Evolutionary conservation across 495 filamentous ascomycete species (phyloP).

Genomic region (Daldinia decipiens): DNA sequence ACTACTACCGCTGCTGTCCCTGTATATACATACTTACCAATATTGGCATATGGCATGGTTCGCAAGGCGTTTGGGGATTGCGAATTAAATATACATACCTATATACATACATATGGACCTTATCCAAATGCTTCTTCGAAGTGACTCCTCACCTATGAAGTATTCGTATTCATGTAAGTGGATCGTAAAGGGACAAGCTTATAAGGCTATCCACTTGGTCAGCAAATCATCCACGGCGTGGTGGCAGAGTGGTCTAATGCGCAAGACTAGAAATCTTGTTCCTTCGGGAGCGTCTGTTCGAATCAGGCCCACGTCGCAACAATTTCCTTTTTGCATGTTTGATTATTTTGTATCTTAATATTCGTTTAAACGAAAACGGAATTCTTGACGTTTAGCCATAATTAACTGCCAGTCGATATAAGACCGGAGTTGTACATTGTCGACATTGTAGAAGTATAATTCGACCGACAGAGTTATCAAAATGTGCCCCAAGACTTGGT

Average conservation of each 20-base stretch:
- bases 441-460: no score
- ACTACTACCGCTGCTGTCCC: neutral
- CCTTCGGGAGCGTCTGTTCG: constrained; percentile 7
- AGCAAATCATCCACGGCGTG: neutral
- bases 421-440: no score
- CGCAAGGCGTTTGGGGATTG: constrained; percentile 36
- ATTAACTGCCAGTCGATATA: no score
- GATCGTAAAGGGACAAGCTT: neutral
- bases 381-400: no score
- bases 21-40: constrained; percentile 28
- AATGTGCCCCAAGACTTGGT: no score
- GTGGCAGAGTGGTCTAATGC: constrained; percentile 8
- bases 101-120: neutral
- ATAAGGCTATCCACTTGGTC: neutral
- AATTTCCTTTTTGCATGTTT: neutral
- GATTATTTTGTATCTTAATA: neutral
- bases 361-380: no score
- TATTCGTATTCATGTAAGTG: neutral
- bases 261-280: constrained; percentile 10
- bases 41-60: constrained; percentile 35
- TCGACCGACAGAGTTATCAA: no score
- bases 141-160: neutral
- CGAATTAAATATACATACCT: constrained; percentile 23
- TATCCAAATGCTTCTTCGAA: neutral
- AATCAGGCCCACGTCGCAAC: constrained; percentile 4